A percentile compares a stretch with the other conserved stretches of the same genome.
Evolutionary conservation across 139 green algal genomes (phyloP).

Genomic region (Prasinococcaceae sp.): DNA sequence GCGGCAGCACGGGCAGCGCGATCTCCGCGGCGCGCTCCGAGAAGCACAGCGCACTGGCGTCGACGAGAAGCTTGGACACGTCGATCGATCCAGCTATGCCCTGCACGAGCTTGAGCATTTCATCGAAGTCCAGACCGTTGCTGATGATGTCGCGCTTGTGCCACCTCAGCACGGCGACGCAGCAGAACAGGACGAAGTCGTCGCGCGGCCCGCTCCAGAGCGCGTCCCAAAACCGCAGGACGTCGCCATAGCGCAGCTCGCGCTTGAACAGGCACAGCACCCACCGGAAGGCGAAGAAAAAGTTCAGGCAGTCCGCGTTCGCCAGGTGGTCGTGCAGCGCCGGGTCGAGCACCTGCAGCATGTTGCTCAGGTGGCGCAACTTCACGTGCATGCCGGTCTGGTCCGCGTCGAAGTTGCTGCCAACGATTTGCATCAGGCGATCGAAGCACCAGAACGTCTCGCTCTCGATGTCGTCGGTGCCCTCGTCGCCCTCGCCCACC

Average conservation of each 20-base stretch:
- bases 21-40: no score
- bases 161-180: constrained; percentile 53
- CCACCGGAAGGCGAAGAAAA: constrained; percentile 86
- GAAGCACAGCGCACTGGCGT: no score
- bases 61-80: no score
- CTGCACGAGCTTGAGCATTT: no score
- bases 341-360: constrained; percentile 69
- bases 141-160: constrained; percentile 51
- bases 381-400: constrained; percentile 64
- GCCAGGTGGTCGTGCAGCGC: constrained; percentile 53
- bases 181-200: constrained; percentile 73
- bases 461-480: no score
- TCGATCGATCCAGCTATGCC: no score
- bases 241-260: constrained; percentile 66
- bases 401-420: constrained; percentile 58
- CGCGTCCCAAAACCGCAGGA: constrained; percentile 76
- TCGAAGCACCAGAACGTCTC: constrained; percentile 64
- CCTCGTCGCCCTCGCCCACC: no score
- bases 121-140: no score
- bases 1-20: no score
- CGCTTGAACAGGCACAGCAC: constrained; percentile 83
- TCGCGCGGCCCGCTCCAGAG: constrained; percentile 46
- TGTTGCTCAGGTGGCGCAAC: constrained; percentile 46
- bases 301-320: constrained; percentile 46
- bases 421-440: constrained; percentile 64